Base-by-base conservation (phyloP, 495 filamentous ascomycete species). In the Penicillium argentinense region DNA sequence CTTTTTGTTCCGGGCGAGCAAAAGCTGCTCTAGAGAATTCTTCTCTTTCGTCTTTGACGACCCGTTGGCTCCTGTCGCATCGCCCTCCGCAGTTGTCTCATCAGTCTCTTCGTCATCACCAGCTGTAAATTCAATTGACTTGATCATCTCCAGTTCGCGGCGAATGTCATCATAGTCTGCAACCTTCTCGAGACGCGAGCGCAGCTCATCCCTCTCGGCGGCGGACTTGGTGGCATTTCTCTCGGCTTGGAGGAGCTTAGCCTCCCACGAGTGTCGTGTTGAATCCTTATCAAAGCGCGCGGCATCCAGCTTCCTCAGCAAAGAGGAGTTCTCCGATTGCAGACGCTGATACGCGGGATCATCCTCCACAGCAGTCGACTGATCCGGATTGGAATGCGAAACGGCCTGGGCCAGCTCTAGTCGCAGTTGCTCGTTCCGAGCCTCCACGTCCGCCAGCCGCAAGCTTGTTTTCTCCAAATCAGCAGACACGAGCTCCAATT, bases 151-250 rank as follows among this genome's bases (percentile, higher is more conserved):
- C 18, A 98, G 77, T 66, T 98, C 95, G 44, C 90, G 85, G 61
- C 93, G 95, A 34, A 98, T 85, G 49, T 97, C 91, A 26, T 96
- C 89, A 58, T 99, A 99, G 63, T 99, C 95, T 53, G 84, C 80
- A 81, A 89, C 92, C 58, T 88, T 92, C 40, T 88, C 83, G 14
- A 97, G 78, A 63, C 90, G 95, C 19, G 76, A 74, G 57, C 84
- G 87, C 30, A 97, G 72, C 30, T 72, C 69, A 45, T 93, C 88
- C 43, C 87, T 81, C 67, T 97, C 92, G 2, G 91, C 64, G 9
- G 75, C 67, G 27, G 85, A 77, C 13, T 75, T 74, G 1, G 69
- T 54, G 42, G 47, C 54, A 45, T 69, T 64, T 54, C 73, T 51
- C 47, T 79, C 75, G 0, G 59, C 57, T 27, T 74, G 73, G 4